Conservation (phyloP, 495 filamentous ascomycete genomes). For the Talaromyces nanjingensis region DNA sequence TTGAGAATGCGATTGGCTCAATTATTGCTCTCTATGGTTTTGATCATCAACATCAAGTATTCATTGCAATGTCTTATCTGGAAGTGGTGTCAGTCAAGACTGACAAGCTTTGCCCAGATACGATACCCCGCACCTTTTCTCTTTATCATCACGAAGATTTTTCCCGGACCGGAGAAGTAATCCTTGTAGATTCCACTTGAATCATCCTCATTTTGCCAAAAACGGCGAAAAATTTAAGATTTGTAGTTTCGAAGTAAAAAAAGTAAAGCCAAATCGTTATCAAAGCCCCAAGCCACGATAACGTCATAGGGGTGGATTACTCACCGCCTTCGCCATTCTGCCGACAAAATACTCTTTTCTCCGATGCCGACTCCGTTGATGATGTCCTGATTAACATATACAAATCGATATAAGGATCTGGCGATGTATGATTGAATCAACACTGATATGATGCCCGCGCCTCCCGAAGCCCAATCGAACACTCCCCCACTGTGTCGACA, state of each 20-base stretch:
- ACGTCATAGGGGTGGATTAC: neutral
- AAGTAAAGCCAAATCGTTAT: neutral
- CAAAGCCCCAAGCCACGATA: neutral
- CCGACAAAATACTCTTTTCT: neutral
- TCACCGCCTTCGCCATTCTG: constrained; percentile 8
- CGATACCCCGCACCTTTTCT: neutral
- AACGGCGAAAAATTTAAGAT: neutral
- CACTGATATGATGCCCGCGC: neutral
- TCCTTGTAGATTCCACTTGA: neutral
- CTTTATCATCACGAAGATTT: neutral
- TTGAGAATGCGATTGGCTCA: neutral
- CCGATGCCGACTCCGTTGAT: neutral
- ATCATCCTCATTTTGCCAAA: neutral
- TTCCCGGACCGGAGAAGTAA: neutral
- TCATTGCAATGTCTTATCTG: neutral
- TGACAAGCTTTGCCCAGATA: neutral
- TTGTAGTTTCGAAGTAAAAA: neutral
- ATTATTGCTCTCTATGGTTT: neutral
- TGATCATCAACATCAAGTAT: neutral
- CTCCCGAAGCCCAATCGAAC: neutral
- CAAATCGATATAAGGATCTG: neutral
- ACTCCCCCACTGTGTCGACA: neutral
- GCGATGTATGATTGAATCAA: neutral
- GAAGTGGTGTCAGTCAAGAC: neutral
- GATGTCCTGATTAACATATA: neutral